Conservation (phyloP, 2,329 filamentous ascomycete species). For the Blumeria graminis region DNA sequence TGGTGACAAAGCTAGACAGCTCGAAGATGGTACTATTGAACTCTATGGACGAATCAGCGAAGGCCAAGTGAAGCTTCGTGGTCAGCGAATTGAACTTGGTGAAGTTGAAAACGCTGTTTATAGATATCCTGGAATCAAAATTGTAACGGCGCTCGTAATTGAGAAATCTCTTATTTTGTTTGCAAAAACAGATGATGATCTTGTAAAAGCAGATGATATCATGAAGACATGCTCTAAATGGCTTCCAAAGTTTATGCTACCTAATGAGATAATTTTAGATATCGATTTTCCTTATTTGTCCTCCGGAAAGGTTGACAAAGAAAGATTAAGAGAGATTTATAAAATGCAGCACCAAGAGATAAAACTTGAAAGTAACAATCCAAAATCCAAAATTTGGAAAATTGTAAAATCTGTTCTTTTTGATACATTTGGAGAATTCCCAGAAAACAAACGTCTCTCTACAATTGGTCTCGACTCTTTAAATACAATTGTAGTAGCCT, state of each 20-base stretch:
- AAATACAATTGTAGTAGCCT: constrained; percentile 36
- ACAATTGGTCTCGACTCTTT: constrained; percentile 42
- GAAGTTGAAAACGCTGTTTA: constrained; percentile 51
- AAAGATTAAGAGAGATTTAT: constrained; percentile 33
- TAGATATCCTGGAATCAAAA: constrained; percentile 34
- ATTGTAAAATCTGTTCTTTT: constrained; percentile 7
- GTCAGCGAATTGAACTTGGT: constrained; percentile 60
- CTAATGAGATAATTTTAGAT: constrained; percentile 43
- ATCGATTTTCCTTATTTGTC: constrained; percentile 46
- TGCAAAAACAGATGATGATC: constrained; percentile 21
- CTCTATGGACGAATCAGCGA: constrained; percentile 57
- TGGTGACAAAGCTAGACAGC: constrained; percentile 56
- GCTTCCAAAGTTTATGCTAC: constrained; percentile 69
- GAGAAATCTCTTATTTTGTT: constrained; percentile 45
- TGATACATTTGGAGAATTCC: constrained; percentile 11
- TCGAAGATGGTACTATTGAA: constrained; percentile 45
- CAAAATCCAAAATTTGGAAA: constrained; percentile 10
- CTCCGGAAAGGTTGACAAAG: constrained; percentile 65
- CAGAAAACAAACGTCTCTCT: constrained; percentile 20
- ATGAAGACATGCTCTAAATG: constrained; percentile 39
- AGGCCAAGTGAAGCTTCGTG: constrained; percentile 69
- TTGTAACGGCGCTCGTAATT: constrained; percentile 41
- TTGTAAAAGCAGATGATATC: constrained; percentile 21
- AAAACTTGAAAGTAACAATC: constrained; percentile 3
- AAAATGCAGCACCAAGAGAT: constrained; percentile 9